phyloP scores from a whole-genome alignment of 2,329 filamentous ascomycete species.

The Colletotrichum sublineola region DNA sequence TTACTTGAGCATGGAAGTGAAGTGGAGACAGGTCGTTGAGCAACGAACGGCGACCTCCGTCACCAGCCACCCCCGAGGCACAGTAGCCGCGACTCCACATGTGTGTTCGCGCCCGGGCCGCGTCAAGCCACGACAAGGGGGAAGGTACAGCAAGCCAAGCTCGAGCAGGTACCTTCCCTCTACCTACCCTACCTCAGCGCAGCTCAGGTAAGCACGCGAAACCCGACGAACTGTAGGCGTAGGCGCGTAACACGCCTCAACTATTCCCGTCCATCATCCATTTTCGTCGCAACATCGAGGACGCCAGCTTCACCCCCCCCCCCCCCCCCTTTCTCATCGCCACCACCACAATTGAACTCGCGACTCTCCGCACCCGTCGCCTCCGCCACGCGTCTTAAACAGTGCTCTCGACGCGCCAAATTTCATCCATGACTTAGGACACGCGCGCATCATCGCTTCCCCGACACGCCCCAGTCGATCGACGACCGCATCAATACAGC shows the following conservation, averaged over 20 bases:
- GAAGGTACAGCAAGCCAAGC: constrained; percentile 31
- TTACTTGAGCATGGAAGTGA: too few species aligned
- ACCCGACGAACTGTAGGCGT: constrained; percentile 41
- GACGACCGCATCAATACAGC: constrained; percentile 32
- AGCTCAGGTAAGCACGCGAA: constrained; percentile 43
- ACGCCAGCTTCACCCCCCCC: constrained; percentile 19
- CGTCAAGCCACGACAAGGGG: constrained; percentile 33
- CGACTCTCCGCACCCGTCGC: constrained; percentile 11
- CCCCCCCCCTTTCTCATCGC: constrained; percentile 20
- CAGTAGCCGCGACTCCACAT: constrained; percentile 23
- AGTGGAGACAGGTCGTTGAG: constrained; percentile 33
- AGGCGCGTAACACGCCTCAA: constrained; percentile 41
- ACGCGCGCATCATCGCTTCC: constrained; percentile 32
- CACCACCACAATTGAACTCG: constrained; percentile 34
- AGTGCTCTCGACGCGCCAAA: constrained; percentile 24
- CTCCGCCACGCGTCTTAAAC: not conserved
- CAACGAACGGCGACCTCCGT: constrained; percentile 28
- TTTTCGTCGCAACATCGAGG: constrained; percentile 40
- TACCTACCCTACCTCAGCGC: constrained; percentile 1
- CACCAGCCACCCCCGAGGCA: constrained; percentile 34
- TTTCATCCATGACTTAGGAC: constrained; percentile 34
- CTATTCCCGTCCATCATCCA: constrained; percentile 38
- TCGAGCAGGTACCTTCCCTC: constrained; percentile 21
- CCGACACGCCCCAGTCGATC: constrained; percentile 37
- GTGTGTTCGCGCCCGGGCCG: constrained; percentile 24